Conservation (phyloP, 2,329 filamentous ascomycete species). For the Xylaria sp. region DNA sequence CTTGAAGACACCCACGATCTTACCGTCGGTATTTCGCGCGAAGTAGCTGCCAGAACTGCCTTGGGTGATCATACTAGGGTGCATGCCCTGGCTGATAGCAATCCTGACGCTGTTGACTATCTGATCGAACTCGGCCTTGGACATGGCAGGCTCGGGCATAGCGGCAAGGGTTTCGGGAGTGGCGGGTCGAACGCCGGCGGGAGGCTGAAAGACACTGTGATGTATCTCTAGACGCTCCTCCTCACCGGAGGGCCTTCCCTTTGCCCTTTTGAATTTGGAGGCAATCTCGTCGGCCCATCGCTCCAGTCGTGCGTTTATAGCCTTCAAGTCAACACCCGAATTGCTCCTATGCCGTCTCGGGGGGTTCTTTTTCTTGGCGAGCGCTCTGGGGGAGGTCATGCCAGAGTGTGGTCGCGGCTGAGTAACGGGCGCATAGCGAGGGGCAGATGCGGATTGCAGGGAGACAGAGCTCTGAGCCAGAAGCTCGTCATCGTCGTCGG, state of each 20-base stretch:
- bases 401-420: constrained; percentile 70
- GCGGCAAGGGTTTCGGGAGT: constrained; percentile 79
- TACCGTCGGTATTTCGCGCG: constrained; percentile 88
- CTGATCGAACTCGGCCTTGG: constrained; percentile 83
- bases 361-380: constrained; percentile 56
- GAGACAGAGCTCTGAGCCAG: constrained; percentile 64
- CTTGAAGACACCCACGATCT: constrained; percentile 97
- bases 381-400: constrained; percentile 66
- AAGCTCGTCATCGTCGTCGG: constrained; percentile 69
- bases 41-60: constrained; percentile 99
- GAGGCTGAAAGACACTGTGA: constrained; percentile 94
- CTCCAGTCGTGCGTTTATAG: constrained; percentile 95
- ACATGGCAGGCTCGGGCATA: constrained; percentile 72
- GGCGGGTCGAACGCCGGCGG: constrained; percentile 84
- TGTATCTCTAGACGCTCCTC: constrained; percentile 95
- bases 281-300: constrained; percentile 98
- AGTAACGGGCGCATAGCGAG: constrained; percentile 72
- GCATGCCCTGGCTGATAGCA: constrained; percentile 89
- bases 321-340: constrained; percentile 95
- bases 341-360: constrained; percentile 69
- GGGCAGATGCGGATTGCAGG: constrained; percentile 65
- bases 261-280: constrained; percentile 90
- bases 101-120: constrained; percentile 89
- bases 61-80: constrained; percentile 96
- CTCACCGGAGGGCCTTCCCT: constrained; percentile 76